Evolutionary conservation across 331 rosid species (phyloP).

Genomic region (Pyracantha coccinea): DNA sequence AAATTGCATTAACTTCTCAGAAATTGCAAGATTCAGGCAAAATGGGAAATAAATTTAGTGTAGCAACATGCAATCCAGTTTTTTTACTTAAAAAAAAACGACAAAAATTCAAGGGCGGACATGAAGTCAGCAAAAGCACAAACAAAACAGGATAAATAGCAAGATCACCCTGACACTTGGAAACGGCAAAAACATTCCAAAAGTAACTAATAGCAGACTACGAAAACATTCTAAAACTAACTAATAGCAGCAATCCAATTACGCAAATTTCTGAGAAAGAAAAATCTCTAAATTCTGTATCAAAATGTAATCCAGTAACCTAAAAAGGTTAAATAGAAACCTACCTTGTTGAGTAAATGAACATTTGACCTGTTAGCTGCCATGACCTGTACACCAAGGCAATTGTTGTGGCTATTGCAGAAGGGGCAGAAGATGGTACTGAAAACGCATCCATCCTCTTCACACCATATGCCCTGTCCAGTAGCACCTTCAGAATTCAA

Average conservation of each 20-base stretch:
- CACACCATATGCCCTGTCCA: constrained; percentile 66
- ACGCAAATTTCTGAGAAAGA: too few relatives aligned
- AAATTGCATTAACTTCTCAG: background rate
- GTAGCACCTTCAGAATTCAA: constrained; percentile 22
- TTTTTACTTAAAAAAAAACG: too few relatives aligned
- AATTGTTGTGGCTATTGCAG: constrained; percentile 41
- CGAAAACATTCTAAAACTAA: too few relatives aligned
- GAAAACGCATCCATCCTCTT: constrained; percentile 86
- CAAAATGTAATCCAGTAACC: background rate
- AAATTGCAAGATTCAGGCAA: background rate
- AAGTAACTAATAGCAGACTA: too few relatives aligned
- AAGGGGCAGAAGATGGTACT: constrained; percentile 66
- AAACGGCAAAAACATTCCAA: too few relatives aligned
- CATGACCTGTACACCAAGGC: constrained; percentile 72
- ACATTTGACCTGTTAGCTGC: constrained; percentile 67
- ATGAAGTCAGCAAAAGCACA: too few relatives aligned
- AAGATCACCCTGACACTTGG: too few relatives aligned
- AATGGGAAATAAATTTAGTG: background rate
- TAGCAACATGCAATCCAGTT: background rate
- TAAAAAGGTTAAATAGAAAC: background rate
- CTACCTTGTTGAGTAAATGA: constrained; percentile 73
- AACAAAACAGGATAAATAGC: too few relatives aligned
- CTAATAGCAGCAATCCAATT: too few relatives aligned
- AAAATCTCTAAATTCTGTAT: too few relatives aligned
- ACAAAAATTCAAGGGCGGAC: too few relatives aligned